phyloP scores from a whole-genome alignment of 768 basidiomycete genomes.

The Auriscalpium microsporum region DNA sequence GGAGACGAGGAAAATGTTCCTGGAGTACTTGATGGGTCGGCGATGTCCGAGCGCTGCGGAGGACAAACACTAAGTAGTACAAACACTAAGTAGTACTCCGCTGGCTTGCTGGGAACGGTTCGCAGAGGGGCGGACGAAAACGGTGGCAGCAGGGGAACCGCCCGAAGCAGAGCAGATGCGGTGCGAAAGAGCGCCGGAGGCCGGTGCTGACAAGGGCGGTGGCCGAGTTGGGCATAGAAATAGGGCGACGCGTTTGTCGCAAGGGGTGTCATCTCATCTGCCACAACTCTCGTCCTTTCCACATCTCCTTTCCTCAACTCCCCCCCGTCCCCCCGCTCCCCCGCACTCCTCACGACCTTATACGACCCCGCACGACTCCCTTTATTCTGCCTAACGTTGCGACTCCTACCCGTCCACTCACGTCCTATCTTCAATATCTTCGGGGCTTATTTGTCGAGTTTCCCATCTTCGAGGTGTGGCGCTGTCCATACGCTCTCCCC shows the following conservation, averaged over 20 bases:
- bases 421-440: slow-evolving; percentile 16
- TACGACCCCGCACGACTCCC: slow-evolving; percentile 64
- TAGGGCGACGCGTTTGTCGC: not conserved
- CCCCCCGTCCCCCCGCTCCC: slow-evolving; percentile 12
- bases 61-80: too few relatives aligned
- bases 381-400: slow-evolving; percentile 15
- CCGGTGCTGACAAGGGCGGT: not conserved
- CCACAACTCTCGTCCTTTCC: slow-evolving; percentile 18
- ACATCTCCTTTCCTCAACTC: slow-evolving; percentile 16
- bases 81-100: too few relatives aligned
- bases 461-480: slow-evolving; percentile 7
- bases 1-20: not conserved
- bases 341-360: slow-evolving; percentile 27
- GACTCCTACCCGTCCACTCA: slow-evolving; percentile 5
- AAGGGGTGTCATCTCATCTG: not conserved
- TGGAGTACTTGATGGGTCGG: not conserved
- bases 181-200: not conserved
- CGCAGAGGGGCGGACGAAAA: not conserved
- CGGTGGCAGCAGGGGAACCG: not conserved
- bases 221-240: not conserved
- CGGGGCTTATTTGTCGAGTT: slow-evolving; percentile 2
- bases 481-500: not conserved
- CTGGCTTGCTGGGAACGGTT: not conserved
- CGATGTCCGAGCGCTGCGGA: not conserved
- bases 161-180: not conserved